Evolutionary conservation across 1,284 basidiomycete genomes (phyloP).

Genomic region (Ganoderma multipileum): DNA sequence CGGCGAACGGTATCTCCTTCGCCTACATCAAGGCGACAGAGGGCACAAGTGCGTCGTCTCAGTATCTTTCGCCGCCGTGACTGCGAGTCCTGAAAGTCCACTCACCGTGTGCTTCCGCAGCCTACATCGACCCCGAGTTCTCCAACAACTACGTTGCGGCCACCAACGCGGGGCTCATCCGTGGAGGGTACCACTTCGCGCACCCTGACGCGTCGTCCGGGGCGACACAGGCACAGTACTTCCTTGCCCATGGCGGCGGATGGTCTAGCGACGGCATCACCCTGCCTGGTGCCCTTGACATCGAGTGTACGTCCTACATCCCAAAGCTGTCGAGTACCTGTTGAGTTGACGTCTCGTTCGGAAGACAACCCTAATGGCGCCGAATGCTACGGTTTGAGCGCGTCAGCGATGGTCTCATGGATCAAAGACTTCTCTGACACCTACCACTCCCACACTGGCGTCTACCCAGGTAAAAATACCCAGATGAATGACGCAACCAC

Average conservation of each 20-base stretch:
- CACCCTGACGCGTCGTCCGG: constrained; percentile 58
- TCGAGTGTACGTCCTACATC: constrained; percentile 53
- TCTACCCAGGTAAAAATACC: constrained; percentile 27
- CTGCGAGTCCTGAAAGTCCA: not conserved
- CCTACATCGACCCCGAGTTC: constrained; percentile 50
- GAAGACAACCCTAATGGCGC: constrained; percentile 50
- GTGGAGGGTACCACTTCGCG: constrained; percentile 69
- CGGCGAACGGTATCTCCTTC: constrained; percentile 63
- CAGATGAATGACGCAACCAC: not conserved
- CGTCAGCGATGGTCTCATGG: constrained; percentile 66
- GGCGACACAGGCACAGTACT: constrained; percentile 64
- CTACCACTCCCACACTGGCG: constrained; percentile 56
- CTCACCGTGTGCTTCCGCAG: constrained; percentile 31
- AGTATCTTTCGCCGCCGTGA: not conserved
- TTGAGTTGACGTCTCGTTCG: not conserved
- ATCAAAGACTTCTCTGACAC: constrained; percentile 67
- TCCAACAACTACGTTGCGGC: constrained; percentile 59
- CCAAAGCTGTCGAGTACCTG: not conserved
- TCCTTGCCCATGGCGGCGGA: constrained; percentile 66
- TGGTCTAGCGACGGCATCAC: constrained; percentile 67
- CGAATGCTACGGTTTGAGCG: constrained; percentile 63
- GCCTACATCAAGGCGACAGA: constrained; percentile 78
- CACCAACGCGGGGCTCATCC: constrained; percentile 60
- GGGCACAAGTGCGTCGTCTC: constrained; percentile 52
- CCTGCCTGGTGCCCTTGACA: constrained; percentile 71